Percentiles rank a stretch among this genome's conserved stretches.
These are phyloP conservation scores for Lachnellula occidentalis DNA, from an alignment of 2,329 filamentous ascomycete genomes.

Conservation along the genomic window DNA sequence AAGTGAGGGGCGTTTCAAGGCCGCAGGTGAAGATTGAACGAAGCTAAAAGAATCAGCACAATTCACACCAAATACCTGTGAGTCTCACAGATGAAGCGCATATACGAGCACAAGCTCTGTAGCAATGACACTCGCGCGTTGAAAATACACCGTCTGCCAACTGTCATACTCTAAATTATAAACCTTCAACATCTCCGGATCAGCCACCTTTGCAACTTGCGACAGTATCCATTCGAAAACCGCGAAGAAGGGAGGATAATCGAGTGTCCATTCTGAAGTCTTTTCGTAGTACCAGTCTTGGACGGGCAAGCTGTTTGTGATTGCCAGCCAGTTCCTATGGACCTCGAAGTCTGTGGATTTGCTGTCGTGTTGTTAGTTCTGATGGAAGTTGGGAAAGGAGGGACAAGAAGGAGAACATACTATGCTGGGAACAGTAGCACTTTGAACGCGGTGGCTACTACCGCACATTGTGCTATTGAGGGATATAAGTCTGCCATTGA, in stretches of 20 bases:
- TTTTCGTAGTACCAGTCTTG: constrained; percentile 95
- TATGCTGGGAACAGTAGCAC: constrained; percentile 90
- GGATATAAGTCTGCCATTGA: constrained; percentile 77
- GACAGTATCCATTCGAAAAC: constrained; percentile 94
- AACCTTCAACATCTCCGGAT: constrained; percentile 76
- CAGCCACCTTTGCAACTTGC: constrained; percentile 68
- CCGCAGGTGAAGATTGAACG: constrained; percentile 62
- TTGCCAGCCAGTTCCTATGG: constrained; percentile 96
- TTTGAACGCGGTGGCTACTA: constrained; percentile 84
- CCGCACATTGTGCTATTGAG: constrained; percentile 80
- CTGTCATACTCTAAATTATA: constrained; percentile 80
- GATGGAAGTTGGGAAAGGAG: background rate
- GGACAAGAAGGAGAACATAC: constrained; percentile 49
- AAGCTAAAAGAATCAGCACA: constrained; percentile 48
- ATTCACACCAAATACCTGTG: constrained; percentile 6
- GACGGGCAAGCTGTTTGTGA: constrained; percentile 82
- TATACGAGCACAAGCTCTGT: constrained; percentile 81
- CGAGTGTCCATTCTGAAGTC: constrained; percentile 98
- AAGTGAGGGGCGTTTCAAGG: constrained; percentile 71
- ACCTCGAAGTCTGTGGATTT: constrained; percentile 99
- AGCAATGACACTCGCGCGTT: constrained; percentile 78
- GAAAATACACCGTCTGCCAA: constrained; percentile 92
- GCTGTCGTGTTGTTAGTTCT: constrained; percentile 43
- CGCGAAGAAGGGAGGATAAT: constrained; percentile 97
- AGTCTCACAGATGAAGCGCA: constrained; percentile 66